Evolutionary conservation across 2,329 filamentous ascomycete species (phyloP).

Genomic region (Alternaria brassicae): DNA sequence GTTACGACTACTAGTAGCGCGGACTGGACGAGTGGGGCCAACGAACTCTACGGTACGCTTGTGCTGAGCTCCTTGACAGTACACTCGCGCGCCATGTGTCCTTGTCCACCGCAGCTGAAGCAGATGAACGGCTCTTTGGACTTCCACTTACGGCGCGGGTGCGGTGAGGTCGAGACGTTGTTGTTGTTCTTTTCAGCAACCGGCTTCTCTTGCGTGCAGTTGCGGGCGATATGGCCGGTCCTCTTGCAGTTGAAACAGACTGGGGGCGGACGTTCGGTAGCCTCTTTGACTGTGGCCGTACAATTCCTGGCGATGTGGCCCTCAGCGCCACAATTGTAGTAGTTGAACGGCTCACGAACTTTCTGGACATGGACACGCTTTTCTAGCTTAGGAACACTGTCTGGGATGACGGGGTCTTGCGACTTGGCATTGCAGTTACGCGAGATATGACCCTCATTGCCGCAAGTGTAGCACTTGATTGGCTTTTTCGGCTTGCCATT

Average conservation of each 20-base stretch:
- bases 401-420: neutral
- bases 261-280: neutral
- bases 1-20: neutral
- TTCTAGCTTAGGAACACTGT: neutral
- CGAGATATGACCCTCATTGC: neutral
- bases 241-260: conserved; percentile 11
- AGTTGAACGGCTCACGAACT: neutral
- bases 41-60: neutral
- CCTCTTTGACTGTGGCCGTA: neutral
- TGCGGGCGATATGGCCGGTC: conserved; percentile 7
- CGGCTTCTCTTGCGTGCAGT: conserved; percentile 7
- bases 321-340: conserved; percentile 1
- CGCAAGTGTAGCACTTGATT: neutral
- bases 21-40: neutral
- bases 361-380: neutral
- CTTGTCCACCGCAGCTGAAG: conserved; percentile 20
- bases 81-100: conserved; percentile 19
- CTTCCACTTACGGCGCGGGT: neutral
- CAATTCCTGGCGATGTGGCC: neutral
- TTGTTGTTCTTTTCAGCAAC: neutral
- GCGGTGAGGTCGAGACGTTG: neutral
- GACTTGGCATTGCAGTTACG: neutral
- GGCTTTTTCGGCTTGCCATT: neutral
- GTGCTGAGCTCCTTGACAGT: neutral
- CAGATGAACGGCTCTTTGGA: conserved; percentile 8